phyloP scores from a whole-genome alignment of 2,329 filamentous ascomycete species.

The Aschersonia sp. region DNA sequence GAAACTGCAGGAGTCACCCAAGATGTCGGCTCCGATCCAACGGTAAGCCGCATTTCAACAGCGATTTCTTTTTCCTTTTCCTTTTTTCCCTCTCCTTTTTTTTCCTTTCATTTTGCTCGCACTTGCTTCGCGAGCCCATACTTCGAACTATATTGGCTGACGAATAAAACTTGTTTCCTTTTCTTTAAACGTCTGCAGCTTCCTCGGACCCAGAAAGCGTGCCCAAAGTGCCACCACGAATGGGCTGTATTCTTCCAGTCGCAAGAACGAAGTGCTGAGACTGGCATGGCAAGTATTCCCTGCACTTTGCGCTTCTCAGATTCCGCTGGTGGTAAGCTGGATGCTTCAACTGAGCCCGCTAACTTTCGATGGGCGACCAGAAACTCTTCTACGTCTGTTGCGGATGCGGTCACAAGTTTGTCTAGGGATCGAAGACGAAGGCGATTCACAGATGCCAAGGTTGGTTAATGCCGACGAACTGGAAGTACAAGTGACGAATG shows the following conservation, averaged over 20 bases:
- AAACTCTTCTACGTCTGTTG: slow-evolving; percentile 93
- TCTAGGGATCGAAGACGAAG: slow-evolving; percentile 17
- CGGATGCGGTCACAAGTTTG: slow-evolving; percentile 79
- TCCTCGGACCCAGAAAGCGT: slow-evolving; percentile 73
- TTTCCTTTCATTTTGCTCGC: neutral
- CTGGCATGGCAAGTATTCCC: slow-evolving; percentile 70
- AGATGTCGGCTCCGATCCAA: slow-evolving; percentile 94
- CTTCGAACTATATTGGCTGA: no score
- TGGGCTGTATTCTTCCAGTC: slow-evolving; percentile 99
- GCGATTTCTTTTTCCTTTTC: slow-evolving; percentile 27
- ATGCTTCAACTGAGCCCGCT: neutral
- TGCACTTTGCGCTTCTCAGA: neutral
- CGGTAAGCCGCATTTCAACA: slow-evolving; percentile 59
- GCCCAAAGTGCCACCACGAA: slow-evolving; percentile 69
- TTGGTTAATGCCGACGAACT: slow-evolving; percentile 1
- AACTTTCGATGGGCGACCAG: slow-evolving; percentile 25
- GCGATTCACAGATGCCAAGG: no score
- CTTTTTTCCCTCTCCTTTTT: no score
- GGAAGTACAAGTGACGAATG: neutral
- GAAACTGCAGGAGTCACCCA: slow-evolving; percentile 96
- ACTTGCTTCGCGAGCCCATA: no score
- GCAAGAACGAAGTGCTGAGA: slow-evolving; percentile 90
- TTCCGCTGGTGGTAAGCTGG: neutral
- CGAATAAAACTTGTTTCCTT: slow-evolving; percentile 4
- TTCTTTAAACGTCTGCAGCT: slow-evolving; percentile 46